Base-by-base conservation (phyloP, 1,139 yeast species). In the Hyphopichia fennica region DNA sequence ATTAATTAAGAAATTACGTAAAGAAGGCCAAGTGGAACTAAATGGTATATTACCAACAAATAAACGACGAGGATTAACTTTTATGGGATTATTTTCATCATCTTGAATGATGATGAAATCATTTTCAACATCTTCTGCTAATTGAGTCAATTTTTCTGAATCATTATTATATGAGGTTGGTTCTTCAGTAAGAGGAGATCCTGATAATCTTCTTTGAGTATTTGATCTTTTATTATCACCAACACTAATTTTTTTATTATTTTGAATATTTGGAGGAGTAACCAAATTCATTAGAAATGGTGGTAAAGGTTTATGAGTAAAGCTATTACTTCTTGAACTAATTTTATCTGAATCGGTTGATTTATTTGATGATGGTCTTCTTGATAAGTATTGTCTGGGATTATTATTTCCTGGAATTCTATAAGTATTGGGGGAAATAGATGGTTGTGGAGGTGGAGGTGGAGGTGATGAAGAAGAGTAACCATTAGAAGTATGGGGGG, bases 1-100 rank as follows among this genome's bases (percentile, higher is more conserved):
- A 6, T 46, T 45, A 3, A 77, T 51, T 38, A 81, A 55, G 44
- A 72, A 75, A 41, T 70, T 75, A 52, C 79, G 78, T 42, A 82
- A 63, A 19, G 76, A 75, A 33, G 69, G 69, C 86, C 86, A 81
- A 34, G 75, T 74, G 1, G 84, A 69, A 13, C 72, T 53, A 53
- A 71, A 82, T 1, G 88, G 87, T 22, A 82, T 71, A 54, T 81
- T 80, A 0, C 83, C 83, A 19, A 80, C 65, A 49, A 79, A 80
- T 23, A 77, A 49, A 17, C 79, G 54, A 29, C 67, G 57, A 2
- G 75, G 67, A 45, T 72, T 65, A 2, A 73, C 71, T 40, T 61
- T 59, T 20, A 64, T 55, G 6, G 58, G 49, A 14, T 58, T 56
- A 3, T 67, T 67, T n/a, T 62, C 66, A 1, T 63, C 72, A 40